Conservation (phyloP, 1,284 basidiomycete species). For the Apiotrichum gracile region DNA sequence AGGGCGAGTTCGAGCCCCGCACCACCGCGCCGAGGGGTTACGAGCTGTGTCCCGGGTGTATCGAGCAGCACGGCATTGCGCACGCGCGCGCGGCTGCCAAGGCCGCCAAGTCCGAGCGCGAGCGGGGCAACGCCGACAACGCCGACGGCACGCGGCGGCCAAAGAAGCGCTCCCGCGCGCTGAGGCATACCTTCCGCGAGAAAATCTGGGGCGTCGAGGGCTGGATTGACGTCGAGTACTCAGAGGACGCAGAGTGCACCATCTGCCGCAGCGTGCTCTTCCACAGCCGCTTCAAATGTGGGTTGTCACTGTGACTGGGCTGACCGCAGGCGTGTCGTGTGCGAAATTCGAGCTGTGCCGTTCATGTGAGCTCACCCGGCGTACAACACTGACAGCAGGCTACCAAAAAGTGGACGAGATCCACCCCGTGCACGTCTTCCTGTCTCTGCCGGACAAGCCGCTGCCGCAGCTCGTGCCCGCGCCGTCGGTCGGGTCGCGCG, state of each 20-base stretch:
- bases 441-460: conserved; percentile 60
- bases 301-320: conserved; percentile 9
- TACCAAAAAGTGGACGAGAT: conserved; percentile 65
- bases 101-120: conserved; percentile 34
- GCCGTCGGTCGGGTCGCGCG: neutral
- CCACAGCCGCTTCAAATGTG: conserved; percentile 70
- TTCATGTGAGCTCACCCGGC: conserved; percentile 56
- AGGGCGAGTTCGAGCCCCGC: neutral
- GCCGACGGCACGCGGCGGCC: conserved; percentile 48
- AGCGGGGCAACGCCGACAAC: conserved; percentile 18
- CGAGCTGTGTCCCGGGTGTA: conserved; percentile 72
- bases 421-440: conserved; percentile 78
- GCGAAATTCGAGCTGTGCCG: conserved; percentile 70
- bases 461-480: conserved; percentile 10
- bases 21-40: conserved; percentile 54
- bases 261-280: conserved; percentile 63
- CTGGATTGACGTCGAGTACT: conserved; percentile 72
- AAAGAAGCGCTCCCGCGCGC: conserved; percentile 49
- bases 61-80: conserved; percentile 66
- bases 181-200: conserved; percentile 76
- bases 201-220: conserved; percentile 72
- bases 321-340: conserved; percentile 56
- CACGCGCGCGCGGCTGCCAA: conserved; percentile 54
- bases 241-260: conserved; percentile 66
- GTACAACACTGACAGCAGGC: conserved; percentile 6